These are phyloP conservation scores for Cladobotryum mycophilum DNA, from an alignment of 2,329 filamentous ascomycete genomes.

Conservation along the genomic window DNA sequence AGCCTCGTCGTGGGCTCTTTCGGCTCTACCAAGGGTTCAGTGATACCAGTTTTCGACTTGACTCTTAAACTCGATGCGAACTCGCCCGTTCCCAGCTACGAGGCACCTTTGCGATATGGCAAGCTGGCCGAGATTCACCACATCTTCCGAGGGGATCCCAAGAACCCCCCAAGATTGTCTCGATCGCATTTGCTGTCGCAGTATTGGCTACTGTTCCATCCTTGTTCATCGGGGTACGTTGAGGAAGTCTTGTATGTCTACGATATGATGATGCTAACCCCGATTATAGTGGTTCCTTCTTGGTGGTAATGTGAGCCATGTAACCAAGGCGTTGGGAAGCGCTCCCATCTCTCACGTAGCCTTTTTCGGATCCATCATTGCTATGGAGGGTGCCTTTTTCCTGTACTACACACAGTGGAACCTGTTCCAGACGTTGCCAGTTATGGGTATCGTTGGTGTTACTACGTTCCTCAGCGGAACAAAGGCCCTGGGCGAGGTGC, in stretches of 20 bases:
- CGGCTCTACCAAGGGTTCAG: conserved; percentile 62
- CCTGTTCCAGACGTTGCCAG: conserved; percentile 81
- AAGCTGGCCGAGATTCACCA: conserved; percentile 83
- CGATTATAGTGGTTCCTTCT: conserved; percentile 64
- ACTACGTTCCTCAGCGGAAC: conserved; percentile 81
- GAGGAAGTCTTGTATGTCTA: not conserved
- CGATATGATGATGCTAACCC: conserved; percentile 16
- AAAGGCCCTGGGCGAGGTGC: conserved; percentile 87
- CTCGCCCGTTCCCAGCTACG: conserved; percentile 51
- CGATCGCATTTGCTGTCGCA: conserved; percentile 66
- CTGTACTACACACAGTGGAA: conserved; percentile 91
- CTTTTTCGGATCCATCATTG: conserved; percentile 82
- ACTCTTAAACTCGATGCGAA: conserved; percentile 58
- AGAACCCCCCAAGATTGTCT: conserved; percentile 77
- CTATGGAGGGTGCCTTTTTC: conserved; percentile 89
- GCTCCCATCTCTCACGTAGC: conserved; percentile 75
- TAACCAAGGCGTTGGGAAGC: conserved; percentile 64
- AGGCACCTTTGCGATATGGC: conserved; percentile 73
- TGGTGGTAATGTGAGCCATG: conserved; percentile 76
- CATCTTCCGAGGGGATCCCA: conserved; percentile 74
- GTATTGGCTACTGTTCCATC: conserved; percentile 69
- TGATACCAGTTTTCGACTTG: conserved; percentile 67
- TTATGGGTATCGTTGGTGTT: conserved; percentile 58
- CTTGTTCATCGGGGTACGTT: conserved; percentile 57
- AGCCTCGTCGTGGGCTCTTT: conserved; percentile 82